Base-by-base conservation (phyloP, 208 protist species). In the Trypanosoma conorhini region DNA sequence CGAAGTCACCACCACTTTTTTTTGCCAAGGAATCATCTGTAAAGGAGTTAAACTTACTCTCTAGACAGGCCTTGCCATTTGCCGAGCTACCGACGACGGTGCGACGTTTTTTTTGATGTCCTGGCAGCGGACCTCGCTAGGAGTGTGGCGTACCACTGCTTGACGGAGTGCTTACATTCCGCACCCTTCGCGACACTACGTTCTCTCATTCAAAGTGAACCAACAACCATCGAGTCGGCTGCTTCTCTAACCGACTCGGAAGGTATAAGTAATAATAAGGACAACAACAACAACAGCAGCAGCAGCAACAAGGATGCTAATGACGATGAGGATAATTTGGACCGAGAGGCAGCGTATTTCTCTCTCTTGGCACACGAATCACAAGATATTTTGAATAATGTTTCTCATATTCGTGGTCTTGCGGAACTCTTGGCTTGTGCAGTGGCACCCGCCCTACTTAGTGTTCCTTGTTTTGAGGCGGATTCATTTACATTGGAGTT, bases 401-500 rank as follows among this genome's bases (percentile, higher is more conserved):
- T 30, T 28, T 26, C 13, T 5, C 22, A 67, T 28, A 74, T 86
- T 38, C 26, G 38, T 22, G 85, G 77, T 24, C 55, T 95, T 33
- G 67, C 24, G 26, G 66, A 78, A 19, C 59, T 96, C 30, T 65
- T 93, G 5, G 69, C 70, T 35, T 70, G 79, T 31, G 77, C 85
- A 3, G 88, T 93, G 21, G 59, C 72, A 38, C 91, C 87, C 12
- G 87, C 91, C 12, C 67, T 96, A 65, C 72, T 81, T 24, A 87
- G 85, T 72, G 79, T 77, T 28, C 65, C 62, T 21, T 64, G 54
- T 40, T 96, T 92, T 66, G 63, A 74, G 31, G 54, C 63, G 19
- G 80, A 71, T 68, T 80, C 63, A 28, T 91, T 96, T 67, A 55
- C 81, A 0, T 74, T 96, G 17, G 73, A 88, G 60, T 94, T 96